phyloP scores from a whole-genome alignment of 495 filamentous ascomycete species.

The Pseudevernia furfuracea region DNA sequence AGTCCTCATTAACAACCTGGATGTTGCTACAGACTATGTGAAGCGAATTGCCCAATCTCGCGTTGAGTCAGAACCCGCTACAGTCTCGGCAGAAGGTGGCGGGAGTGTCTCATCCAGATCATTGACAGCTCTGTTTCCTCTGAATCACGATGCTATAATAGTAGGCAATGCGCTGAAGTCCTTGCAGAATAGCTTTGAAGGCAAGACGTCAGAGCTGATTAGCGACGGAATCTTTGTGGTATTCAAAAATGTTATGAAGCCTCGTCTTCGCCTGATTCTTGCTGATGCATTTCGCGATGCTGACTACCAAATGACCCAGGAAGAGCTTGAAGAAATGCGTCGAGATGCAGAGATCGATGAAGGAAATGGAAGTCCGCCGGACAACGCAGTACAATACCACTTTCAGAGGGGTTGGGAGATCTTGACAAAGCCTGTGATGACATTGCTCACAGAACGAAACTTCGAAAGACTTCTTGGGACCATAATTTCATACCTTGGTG shows the following conservation, averaged over 20 bases:
- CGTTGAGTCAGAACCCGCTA: constrained; percentile 33
- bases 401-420: constrained; percentile 81
- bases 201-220: constrained; percentile 73
- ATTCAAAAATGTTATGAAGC: constrained; percentile 82
- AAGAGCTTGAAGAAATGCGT: constrained; percentile 38
- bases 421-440: constrained; percentile 70
- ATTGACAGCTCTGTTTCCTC: constrained; percentile 66
- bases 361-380: constrained; percentile 32
- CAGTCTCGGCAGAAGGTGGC: constrained; percentile 26
- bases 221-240: constrained; percentile 73
- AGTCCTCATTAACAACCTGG: constrained; percentile 89
- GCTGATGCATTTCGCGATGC: constrained; percentile 85
- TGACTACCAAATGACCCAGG: constrained; percentile 59
- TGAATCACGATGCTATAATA: constrained; percentile 59
- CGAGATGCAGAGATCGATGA: constrained; percentile 25
- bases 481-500: constrained; percentile 63
- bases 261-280: constrained; percentile 75
- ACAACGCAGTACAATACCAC: constrained; percentile 55
- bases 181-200: constrained; percentile 61
- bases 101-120: constrained; percentile 26
- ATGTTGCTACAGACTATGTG: constrained; percentile 81
- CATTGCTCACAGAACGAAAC: constrained; percentile 68
- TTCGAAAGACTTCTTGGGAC: constrained; percentile 64
- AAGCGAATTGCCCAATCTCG: constrained; percentile 71
- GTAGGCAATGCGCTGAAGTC: constrained; percentile 59